Base-by-base conservation (phyloP, 805 yeast genomes). In the Lipomyces lipofer region DNA sequence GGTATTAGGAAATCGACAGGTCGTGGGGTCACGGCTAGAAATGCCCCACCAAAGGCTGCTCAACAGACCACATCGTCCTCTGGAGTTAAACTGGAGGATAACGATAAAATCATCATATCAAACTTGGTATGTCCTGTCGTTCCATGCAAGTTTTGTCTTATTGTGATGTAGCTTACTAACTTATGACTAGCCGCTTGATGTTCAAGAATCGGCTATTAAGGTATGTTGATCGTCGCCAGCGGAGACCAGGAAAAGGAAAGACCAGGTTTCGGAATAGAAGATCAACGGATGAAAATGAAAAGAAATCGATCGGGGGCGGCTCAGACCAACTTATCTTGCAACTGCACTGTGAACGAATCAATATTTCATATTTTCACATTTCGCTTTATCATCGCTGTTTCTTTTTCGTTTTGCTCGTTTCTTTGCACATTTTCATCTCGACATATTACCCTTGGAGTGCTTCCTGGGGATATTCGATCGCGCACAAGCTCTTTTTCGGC, bases 171-270 rank as follows among this genome's bases (percentile, higher is more conserved):
- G n/a, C n/a, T n/a, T n/a, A n/a, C n/a, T n/a, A n/a, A n/a, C n/a
- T n/a, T n/a, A 1, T 4, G 5, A 27, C 33, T 56, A 70, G 71
- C 94, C 97, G 72, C 82, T 79, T 70, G 96, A 90, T 75, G 85
- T 90, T 72, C 84, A 85, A 71, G 85, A 83, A 70, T 86, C 82
- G 64, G 85, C 89, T 69, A 83, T 88, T 69, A 87, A 83, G 85
- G 94, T 86, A 85, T 83, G 92, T 85, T 75, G 60, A 43, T 45
- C 47, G 50, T 56, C 51, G 35, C 35, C 55, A 40, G 46, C 43
- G 40, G 43, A 43, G 42, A 30, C 54, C 40, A 36, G 40, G 38
- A 36, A n/a, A 25, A 36, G 40, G 40, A 36, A 25, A 22, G 40
- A 36, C 19, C 40, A 25, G 40, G 22, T 25, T 36, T 36, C 40